These are phyloP conservation scores for Clavulina sp. DNA, from an alignment of 768 basidiomycete genomes.

Conservation along the genomic window DNA sequence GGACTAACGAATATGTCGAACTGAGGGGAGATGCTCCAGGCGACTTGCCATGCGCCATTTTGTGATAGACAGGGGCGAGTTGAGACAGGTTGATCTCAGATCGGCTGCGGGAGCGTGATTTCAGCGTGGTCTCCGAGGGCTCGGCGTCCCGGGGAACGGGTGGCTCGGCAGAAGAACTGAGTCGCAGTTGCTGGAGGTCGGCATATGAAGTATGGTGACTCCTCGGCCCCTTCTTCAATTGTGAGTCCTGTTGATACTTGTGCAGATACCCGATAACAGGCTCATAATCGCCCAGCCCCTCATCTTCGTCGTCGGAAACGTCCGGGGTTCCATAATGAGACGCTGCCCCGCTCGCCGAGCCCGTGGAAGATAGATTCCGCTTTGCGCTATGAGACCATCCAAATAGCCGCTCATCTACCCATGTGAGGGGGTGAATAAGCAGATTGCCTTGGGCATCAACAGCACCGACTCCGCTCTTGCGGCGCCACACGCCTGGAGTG, in stretches of 20 bases:
- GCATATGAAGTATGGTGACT: constrained; percentile 63
- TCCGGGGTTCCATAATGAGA: constrained; percentile 52
- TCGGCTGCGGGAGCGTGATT: background rate
- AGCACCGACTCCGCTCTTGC: constrained; percentile 65
- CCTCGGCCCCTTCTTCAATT: constrained; percentile 23
- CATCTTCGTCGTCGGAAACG: constrained; percentile 58
- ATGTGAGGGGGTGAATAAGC: constrained; percentile 71
- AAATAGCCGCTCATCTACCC: constrained; percentile 80
- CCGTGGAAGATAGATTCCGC: constrained; percentile 41
- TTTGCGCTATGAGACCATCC: constrained; percentile 70
- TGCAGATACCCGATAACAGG: constrained; percentile 58
- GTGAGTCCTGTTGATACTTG: constrained; percentile 27
- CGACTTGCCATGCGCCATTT: background rate
- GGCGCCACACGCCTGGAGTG: constrained; percentile 54
- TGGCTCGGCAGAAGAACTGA: background rate
- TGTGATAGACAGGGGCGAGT: constrained; percentile 4
- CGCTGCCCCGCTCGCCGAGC: constrained; percentile 19
- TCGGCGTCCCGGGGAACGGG: background rate
- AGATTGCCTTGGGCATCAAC: constrained; percentile 76
- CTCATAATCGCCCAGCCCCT: constrained; percentile 67
- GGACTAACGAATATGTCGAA: background rate
- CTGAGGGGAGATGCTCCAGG: background rate
- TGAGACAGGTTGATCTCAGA: constrained; percentile 2
- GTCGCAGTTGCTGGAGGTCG: constrained; percentile 47
- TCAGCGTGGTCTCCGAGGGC: constrained; percentile 17